Conservation (phyloP, 2,329 filamentous ascomycete species). For the Pseudomassariella vexata region DNA sequence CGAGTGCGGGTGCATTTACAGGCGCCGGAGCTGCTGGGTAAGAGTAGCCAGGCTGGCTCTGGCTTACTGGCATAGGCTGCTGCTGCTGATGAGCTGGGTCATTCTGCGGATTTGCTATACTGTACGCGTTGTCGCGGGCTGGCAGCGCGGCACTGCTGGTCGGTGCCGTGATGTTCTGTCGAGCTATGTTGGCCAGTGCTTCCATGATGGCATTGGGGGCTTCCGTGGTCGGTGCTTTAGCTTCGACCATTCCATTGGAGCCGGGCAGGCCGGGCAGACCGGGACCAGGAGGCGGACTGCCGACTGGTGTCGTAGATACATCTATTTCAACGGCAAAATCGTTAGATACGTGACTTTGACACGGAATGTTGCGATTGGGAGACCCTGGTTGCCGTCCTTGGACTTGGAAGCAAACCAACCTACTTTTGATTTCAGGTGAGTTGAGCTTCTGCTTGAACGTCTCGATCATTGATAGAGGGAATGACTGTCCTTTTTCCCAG, state of each 20-base stretch:
- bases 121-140: constrained; percentile 19
- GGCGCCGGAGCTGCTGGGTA: constrained; percentile 45
- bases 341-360: constrained; percentile 2
- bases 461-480: constrained; percentile 72
- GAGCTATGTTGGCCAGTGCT: constrained; percentile 74
- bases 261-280: constrained; percentile 28
- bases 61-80: constrained; percentile 16
- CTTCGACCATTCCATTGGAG: constrained; percentile 31
- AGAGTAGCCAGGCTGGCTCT: constrained; percentile 26
- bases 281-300: constrained; percentile 48
- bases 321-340: constrained; percentile 35
- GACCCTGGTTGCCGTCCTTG: no score
- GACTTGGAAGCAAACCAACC: constrained; percentile 35
- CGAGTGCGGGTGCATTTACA: constrained; percentile 59
- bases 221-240: constrained; percentile 28
- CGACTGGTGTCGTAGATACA: constrained; percentile 65
- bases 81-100: constrained; percentile 15
- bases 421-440: constrained; percentile 59
- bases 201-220: constrained; percentile 63
- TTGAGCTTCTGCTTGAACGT: constrained; percentile 78
- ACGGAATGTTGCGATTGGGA: background rate
- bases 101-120: constrained; percentile 16
- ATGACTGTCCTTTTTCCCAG: constrained; percentile 93
- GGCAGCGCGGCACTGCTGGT: constrained; percentile 35
- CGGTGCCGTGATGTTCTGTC: constrained; percentile 56